Percentiles rank a stretch among this genome's conserved stretches.
phyloP scores from a whole-genome alignment of 345 rosid species.

The Citrus medica region DNA sequence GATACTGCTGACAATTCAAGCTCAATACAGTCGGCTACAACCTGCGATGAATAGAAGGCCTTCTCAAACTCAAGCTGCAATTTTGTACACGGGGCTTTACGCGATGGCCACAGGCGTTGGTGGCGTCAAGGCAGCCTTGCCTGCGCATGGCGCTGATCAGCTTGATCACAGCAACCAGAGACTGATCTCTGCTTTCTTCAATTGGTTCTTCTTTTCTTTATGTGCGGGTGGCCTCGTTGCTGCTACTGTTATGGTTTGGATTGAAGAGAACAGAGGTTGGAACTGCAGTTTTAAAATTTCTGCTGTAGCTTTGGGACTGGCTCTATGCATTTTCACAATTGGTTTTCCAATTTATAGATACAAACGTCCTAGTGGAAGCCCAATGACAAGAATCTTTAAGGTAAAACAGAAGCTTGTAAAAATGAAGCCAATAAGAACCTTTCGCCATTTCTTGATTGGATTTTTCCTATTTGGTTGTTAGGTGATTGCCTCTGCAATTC shows the following conservation, averaged over 20 bases:
- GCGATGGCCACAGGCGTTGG: slow-evolving; percentile 53
- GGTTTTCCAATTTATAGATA: slow-evolving; percentile 46
- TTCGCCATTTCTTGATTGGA: not conserved
- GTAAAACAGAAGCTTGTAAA: slow-evolving; percentile 1
- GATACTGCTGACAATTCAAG: slow-evolving; percentile 49
- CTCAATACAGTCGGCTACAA: slow-evolving; percentile 31
- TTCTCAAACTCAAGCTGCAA: slow-evolving; percentile 26
- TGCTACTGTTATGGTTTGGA: slow-evolving; percentile 59
- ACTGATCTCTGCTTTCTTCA: slow-evolving; percentile 48
- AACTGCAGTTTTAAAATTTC: slow-evolving; percentile 38
- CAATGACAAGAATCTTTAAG: slow-evolving; percentile 36
- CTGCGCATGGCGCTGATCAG: slow-evolving; percentile 71
- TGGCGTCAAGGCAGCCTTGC: slow-evolving; percentile 58
- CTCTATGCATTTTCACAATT: slow-evolving; percentile 32
- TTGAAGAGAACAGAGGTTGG: slow-evolving; percentile 61
- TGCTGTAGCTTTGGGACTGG: slow-evolving; percentile 19
- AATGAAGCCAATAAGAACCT: not conserved
- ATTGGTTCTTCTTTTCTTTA: slow-evolving; percentile 54
- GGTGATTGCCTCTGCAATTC: slow-evolving; percentile 45
- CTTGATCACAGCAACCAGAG: slow-evolving; percentile 32
- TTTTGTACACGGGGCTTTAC: slow-evolving; percentile 48
- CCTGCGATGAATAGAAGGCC: slow-evolving; percentile 33
- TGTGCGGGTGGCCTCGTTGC: slow-evolving; percentile 48
- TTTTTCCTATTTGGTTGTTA: not conserved
- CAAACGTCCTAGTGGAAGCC: slow-evolving; percentile 50